Percentiles rank a stretch among this genome's conserved stretches.
phyloP scores from a whole-genome alignment of 306 rosid genomes.

The Lithocarpus polystachyus region DNA sequence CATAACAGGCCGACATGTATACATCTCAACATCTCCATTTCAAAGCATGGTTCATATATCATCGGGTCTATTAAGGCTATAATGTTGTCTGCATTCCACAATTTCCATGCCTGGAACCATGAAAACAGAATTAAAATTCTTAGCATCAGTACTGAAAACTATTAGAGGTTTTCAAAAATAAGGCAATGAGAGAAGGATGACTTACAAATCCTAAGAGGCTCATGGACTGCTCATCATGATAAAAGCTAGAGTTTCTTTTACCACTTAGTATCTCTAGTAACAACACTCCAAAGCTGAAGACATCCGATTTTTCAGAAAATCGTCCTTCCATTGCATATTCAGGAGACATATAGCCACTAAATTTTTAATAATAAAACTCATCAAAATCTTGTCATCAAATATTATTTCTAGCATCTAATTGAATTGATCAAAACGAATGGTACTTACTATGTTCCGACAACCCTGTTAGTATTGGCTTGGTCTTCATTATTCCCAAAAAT shows the following conservation, averaged over 20 bases:
- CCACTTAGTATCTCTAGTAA: conserved; percentile 2
- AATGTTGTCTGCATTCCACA: background rate
- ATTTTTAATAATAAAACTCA: background rate
- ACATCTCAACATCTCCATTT: background rate
- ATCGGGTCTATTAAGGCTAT: background rate
- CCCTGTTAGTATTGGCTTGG: conserved; percentile 17
- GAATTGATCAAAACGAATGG: background rate
- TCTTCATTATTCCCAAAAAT: conserved; percentile 12
- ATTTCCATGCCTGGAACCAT: background rate
- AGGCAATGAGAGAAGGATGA: background rate
- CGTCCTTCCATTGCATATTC: background rate
- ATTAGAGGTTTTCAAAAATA: background rate
- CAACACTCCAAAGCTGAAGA: conserved; percentile 19
- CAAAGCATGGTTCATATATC: background rate
- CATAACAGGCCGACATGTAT: background rate
- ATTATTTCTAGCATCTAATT: background rate
- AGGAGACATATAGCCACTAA: background rate
- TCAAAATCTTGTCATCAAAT: background rate
- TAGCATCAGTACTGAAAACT: background rate
- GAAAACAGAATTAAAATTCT: background rate
- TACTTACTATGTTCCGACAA: conserved; percentile 30
- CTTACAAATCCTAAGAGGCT: conserved; percentile 23
- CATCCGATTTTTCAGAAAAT: background rate
- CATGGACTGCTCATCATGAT: background rate
- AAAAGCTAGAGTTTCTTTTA: background rate